These are phyloP conservation scores for Penicillium robsamsonii DNA, from an alignment of 495 filamentous ascomycete genomes.

Conservation along the genomic window DNA sequence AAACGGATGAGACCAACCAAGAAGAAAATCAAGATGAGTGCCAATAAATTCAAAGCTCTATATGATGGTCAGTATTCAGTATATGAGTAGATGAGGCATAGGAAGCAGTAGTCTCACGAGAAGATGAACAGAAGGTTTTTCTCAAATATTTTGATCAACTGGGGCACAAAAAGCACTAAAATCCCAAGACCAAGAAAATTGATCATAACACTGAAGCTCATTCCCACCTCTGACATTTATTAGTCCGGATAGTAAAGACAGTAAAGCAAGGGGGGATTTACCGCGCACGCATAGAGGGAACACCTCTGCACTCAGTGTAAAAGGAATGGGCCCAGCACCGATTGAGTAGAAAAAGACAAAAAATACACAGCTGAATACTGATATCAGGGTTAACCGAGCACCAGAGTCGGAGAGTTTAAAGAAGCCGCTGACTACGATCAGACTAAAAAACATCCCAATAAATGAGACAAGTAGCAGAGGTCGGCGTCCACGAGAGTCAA, in stretches of 20 bases:
- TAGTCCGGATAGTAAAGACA: not conserved
- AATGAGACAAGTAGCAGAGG: not conserved
- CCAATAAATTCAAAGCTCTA: not conserved
- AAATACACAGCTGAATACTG: not conserved
- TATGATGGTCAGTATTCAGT: not conserved
- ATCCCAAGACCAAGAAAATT: constrained; percentile 47
- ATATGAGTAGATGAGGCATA: not conserved
- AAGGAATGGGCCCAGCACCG: not conserved
- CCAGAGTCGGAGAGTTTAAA: not conserved
- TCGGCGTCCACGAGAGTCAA: not conserved
- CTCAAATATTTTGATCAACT: constrained; percentile 14
- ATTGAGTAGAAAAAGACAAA: not conserved
- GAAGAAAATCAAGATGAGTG: constrained; percentile 11
- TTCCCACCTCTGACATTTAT: constrained; percentile 52
- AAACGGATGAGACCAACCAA: constrained; percentile 14
- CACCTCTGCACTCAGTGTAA: not conserved
- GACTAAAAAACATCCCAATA: not conserved
- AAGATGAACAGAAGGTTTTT: constrained; percentile 17
- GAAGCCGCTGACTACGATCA: not conserved
- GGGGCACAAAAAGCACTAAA: constrained; percentile 27
- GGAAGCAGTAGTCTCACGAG: not conserved
- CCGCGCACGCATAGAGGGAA: constrained; percentile 55
- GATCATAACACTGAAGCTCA: constrained; percentile 67
- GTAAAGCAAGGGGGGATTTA: not conserved
- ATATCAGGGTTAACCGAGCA: not conserved